Percentiles rank a stretch among this genome's conserved stretches.
Conservation (phyloP, 768 basidiomycete species). For the Sarcomyxa edulis region DNA sequence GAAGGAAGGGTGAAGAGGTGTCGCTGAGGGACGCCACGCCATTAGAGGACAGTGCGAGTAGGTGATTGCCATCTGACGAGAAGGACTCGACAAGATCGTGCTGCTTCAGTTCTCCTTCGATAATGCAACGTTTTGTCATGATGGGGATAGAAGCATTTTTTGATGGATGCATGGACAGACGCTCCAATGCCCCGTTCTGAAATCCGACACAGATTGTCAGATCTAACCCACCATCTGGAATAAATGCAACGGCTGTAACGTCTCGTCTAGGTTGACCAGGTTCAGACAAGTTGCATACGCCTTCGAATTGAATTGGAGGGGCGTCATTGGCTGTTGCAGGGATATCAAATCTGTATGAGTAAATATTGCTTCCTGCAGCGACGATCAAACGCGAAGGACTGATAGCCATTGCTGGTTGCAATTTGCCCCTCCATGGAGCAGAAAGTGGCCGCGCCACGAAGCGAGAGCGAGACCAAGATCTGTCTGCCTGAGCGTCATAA, state of each 20-base stretch:
- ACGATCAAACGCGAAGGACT: constrained; percentile 52
- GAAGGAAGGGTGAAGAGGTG: constrained; percentile 9
- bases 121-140: constrained; percentile 12
- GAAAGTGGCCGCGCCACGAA: constrained; percentile 67
- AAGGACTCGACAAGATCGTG: constrained; percentile 52
- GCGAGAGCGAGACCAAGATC: constrained; percentile 40
- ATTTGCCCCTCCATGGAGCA: constrained; percentile 48
- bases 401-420: constrained; percentile 53
- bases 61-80: constrained; percentile 33
- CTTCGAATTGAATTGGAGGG: constrained; percentile 45
- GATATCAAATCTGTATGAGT: constrained; percentile 47
- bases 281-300: constrained; percentile 32
- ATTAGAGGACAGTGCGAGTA: constrained; percentile 54
- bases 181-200: constrained; percentile 53
- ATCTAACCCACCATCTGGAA: constrained; percentile 38
- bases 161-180: constrained; percentile 24
- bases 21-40: constrained; percentile 40
- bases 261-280: constrained; percentile 30
- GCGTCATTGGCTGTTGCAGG: constrained; percentile 18
- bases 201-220: constrained; percentile 50
- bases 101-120: constrained; percentile 18
- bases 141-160: constrained; percentile 4
- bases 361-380: constrained; percentile 52
- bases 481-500: constrained; percentile 50
- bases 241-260: constrained; percentile 51